phyloP scores from a whole-genome alignment of 352 stramenopile species.

The Saprolegnia diclina region DNA sequence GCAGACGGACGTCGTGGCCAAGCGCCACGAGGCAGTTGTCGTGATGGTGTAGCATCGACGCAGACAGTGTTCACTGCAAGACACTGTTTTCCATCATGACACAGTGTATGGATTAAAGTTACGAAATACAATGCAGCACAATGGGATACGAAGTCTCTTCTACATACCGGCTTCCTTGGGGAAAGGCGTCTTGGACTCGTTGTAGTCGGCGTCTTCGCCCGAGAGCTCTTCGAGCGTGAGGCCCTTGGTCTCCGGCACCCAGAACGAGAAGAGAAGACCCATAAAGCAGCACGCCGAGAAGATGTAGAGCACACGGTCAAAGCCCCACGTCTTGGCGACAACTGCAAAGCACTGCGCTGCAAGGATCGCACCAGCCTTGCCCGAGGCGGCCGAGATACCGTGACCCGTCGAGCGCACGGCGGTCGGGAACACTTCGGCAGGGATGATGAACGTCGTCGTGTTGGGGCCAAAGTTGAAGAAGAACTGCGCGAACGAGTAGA shows the following conservation, averaged over 20 bases:
- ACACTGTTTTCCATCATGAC: too few relatives aligned
- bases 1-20: too few relatives aligned
- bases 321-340: constrained; percentile 41
- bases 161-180: background rate
- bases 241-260: constrained; percentile 47
- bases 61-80: too few relatives aligned
- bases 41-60: too few relatives aligned
- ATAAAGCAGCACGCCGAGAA: constrained; percentile 45
- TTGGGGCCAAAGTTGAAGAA: constrained; percentile 70
- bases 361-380: constrained; percentile 66
- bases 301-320: constrained; percentile 45
- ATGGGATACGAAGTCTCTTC: too few relatives aligned
- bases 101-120: too few relatives aligned
- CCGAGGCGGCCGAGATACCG: constrained; percentile 67
- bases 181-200: constrained; percentile 6
- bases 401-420: constrained; percentile 74
- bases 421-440: constrained; percentile 77
- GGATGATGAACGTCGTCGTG: constrained; percentile 82
- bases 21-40: too few relatives aligned
- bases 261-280: constrained; percentile 45
- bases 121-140: too few relatives aligned
- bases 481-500: constrained; percentile 52
- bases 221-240: constrained; percentile 44
- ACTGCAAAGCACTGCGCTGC: constrained; percentile 43
- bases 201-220: constrained; percentile 1